These are phyloP conservation scores for Lonicera japonica DNA, from an alignment of 129 eudicot species.

Conservation along the genomic window DNA sequence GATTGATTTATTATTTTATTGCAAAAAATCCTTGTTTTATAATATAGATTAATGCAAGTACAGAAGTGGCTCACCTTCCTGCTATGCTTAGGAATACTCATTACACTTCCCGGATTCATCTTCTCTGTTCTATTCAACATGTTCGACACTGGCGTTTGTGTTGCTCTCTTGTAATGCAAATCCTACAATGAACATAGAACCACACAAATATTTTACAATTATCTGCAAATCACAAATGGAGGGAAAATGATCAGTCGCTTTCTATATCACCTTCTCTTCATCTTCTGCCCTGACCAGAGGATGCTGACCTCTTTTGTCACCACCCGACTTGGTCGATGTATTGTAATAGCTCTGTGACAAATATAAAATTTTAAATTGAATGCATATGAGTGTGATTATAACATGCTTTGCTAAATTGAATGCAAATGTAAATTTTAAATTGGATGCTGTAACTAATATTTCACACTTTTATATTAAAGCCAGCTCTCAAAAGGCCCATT, in stretches of 20 bases:
- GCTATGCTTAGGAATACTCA: slow-evolving; percentile 75
- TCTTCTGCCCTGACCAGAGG: slow-evolving; percentile 26
- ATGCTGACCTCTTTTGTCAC: slow-evolving; percentile 31
- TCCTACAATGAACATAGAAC: slow-evolving; percentile 21
- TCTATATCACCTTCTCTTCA: slow-evolving; percentile 20
- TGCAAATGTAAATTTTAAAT: not conserved
- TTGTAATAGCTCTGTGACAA: slow-evolving; percentile 40
- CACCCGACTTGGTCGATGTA: slow-evolving; percentile 32
- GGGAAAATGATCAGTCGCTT: not conserved
- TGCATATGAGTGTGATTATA: not conserved
- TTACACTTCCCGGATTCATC: slow-evolving; percentile 40
- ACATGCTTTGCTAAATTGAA: not conserved
- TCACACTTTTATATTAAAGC: not conserved
- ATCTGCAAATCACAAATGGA: not conserved
- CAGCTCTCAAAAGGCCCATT: too few species aligned
- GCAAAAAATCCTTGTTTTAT: too few species aligned
- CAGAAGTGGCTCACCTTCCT: slow-evolving; percentile 49
- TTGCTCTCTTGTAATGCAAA: slow-evolving; percentile 33
- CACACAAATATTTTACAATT: not conserved
- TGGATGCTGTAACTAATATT: not conserved
- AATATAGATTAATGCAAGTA: not conserved
- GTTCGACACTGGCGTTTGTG: slow-evolving; percentile 60
- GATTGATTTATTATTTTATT: too few species aligned
- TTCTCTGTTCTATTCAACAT: slow-evolving; percentile 58
- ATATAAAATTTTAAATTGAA: not conserved